Evolutionary conservation across 179 eudicot species (phyloP).

Genomic region (Silene coronaria): DNA sequence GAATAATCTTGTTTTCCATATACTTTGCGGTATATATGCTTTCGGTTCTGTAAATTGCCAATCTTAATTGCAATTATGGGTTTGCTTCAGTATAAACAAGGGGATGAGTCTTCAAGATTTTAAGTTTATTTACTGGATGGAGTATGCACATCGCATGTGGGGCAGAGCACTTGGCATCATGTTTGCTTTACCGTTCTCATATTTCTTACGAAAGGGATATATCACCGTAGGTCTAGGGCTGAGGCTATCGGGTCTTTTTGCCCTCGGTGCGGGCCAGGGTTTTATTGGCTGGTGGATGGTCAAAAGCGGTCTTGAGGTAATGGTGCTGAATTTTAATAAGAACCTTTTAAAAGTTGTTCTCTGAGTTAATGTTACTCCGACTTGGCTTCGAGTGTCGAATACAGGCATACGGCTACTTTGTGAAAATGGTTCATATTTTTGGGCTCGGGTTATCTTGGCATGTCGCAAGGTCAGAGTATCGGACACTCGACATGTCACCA

Average conservation of each 20-base stretch:
- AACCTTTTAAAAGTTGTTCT: background rate
- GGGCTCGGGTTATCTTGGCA: too few relatives aligned
- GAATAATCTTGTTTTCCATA: background rate
- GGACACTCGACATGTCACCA: too few relatives aligned
- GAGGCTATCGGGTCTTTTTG: slow-evolving; percentile 74
- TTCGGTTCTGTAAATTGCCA: background rate
- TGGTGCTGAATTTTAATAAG: background rate
- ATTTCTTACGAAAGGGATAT: slow-evolving; percentile 80
- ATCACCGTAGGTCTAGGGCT: slow-evolving; percentile 65
- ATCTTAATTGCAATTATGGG: slow-evolving; percentile 11
- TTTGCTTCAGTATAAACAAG: slow-evolving; percentile 59
- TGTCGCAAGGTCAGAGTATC: too few relatives aligned
- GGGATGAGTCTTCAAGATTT: slow-evolving; percentile 90
- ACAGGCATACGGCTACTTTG: too few relatives aligned
- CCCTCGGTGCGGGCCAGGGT: slow-evolving; percentile 95
- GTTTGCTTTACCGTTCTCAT: slow-evolving; percentile 93
- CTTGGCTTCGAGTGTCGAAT: background rate
- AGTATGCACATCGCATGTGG: slow-evolving; percentile 99
- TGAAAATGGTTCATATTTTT: too few relatives aligned
- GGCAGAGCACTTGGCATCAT: slow-evolving; percentile 93
- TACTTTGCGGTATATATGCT: background rate
- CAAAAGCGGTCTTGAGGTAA: slow-evolving; percentile 96
- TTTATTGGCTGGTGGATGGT: slow-evolving; percentile 99
- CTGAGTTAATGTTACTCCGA: background rate
- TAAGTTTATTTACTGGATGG: slow-evolving; percentile 97